A percentile compares a stretch with the other conserved stretches of the same genome.
Evolutionary conservation across 768 basidiomycete genomes (phyloP).

Genomic region (Suillus occidentalis): DNA sequence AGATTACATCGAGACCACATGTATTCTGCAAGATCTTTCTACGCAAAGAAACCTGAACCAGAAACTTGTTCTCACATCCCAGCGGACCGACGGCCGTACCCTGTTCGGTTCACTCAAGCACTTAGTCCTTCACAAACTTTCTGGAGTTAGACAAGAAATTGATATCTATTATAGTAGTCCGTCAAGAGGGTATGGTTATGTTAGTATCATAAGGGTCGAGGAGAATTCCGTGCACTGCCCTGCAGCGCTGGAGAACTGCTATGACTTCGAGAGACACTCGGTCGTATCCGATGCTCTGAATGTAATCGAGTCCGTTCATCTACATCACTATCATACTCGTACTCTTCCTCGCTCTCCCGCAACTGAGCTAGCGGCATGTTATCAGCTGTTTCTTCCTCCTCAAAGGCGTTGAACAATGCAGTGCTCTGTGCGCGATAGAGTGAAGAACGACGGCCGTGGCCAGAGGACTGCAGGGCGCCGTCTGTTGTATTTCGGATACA

Average conservation of each 20-base stretch:
- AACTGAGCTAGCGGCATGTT: conserved; percentile 61
- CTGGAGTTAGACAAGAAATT: background rate
- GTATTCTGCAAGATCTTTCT: conserved; percentile 5
- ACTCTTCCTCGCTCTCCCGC: conserved; percentile 63
- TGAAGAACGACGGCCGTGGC: conserved; percentile 66
- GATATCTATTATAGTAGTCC: conserved; percentile 30
- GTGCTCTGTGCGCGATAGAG: conserved; percentile 64
- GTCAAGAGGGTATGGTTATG: conserved; percentile 17
- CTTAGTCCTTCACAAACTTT: background rate
- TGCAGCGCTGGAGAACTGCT: conserved; percentile 50
- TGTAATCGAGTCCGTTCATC: conserved; percentile 42
- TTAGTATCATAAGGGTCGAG: conserved; percentile 18
- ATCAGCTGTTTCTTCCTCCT: conserved; percentile 48
- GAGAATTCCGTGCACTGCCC: conserved; percentile 26
- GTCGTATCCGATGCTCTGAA: conserved; percentile 26
- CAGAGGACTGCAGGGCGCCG: conserved; percentile 27
- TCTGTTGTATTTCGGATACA: conserved; percentile 31
- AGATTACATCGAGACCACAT: conserved; percentile 25
- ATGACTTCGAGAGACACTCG: conserved; percentile 49
- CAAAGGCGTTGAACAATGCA: conserved; percentile 78
- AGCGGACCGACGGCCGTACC: conserved; percentile 11
- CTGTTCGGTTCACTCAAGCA: conserved; percentile 9
- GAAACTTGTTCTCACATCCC: conserved; percentile 8
- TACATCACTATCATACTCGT: conserved; percentile 45
- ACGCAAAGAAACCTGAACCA: background rate